Conservation (phyloP, 768 basidiomycete genomes). For the Kwoniella europaea region DNA sequence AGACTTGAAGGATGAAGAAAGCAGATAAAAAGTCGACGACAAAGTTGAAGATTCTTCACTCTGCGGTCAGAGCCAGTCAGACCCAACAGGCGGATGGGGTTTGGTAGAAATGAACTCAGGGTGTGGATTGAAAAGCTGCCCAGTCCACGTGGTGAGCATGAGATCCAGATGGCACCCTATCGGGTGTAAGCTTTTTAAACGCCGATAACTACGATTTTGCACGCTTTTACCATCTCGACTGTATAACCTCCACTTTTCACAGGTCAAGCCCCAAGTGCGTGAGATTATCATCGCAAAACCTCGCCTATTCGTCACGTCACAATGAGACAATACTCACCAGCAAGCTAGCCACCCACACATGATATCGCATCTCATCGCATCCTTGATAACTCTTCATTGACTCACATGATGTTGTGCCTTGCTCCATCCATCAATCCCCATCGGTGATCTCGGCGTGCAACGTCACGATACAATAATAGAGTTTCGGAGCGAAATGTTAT, state of each 20-base stretch:
- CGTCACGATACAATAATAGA: not conserved
- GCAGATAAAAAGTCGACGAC: not conserved
- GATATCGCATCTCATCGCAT: not conserved
- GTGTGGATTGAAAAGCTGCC: not conserved
- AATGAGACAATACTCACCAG: no score
- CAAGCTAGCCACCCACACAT: no score
- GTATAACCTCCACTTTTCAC: no score
- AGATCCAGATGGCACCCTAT: not conserved
- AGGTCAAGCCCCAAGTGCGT: no score
- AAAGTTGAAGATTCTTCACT: slow-evolving; percentile 6
- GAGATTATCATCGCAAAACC: no score
- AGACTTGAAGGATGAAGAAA: slow-evolving; percentile 31
- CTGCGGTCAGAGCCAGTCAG: not conserved
- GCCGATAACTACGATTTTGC: not conserved
- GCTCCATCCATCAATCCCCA: not conserved
- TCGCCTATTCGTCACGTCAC: no score
- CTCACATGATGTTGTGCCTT: no score
- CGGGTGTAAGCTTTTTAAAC: not conserved
- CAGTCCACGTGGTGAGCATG: not conserved
- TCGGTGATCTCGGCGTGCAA: not conserved
- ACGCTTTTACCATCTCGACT: no score
- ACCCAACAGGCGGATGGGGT: no score
- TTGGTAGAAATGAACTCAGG: not conserved
- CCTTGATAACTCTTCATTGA: not conserved
- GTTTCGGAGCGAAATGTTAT: not conserved